Conservation (phyloP, 768 basidiomycete genomes). For the Clathrus columnatus region DNA sequence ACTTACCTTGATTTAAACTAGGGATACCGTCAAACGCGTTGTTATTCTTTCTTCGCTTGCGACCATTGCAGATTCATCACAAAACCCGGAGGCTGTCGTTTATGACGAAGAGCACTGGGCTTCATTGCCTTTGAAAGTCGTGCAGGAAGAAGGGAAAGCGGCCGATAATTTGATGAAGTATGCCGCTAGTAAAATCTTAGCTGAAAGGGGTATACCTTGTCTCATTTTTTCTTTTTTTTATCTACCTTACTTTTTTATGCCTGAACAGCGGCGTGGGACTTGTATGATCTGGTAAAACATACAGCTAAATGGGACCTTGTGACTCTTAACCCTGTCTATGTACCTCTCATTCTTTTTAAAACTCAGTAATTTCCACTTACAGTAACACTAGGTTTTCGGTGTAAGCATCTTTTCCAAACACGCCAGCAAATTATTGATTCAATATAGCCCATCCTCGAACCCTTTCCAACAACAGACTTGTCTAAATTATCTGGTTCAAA, state of each 20-base stretch:
- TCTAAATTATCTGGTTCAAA: neutral
- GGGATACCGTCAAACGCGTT: constrained; percentile 50
- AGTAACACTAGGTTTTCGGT: neutral
- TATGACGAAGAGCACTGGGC: constrained; percentile 59
- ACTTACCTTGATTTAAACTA: constrained; percentile 12
- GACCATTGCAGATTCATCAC: constrained; percentile 17
- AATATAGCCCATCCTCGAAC: too few relatives aligned
- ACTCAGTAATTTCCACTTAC: neutral
- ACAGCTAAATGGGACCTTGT: constrained; percentile 42
- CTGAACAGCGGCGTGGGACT: constrained; percentile 43
- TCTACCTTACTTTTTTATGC: neutral
- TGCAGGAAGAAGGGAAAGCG: constrained; percentile 40
- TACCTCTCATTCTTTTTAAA: constrained; percentile 15
- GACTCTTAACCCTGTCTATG: constrained; percentile 47
- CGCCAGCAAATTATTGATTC: too few relatives aligned
- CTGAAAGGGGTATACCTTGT: constrained; percentile 49
- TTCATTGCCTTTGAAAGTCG: constrained; percentile 32
- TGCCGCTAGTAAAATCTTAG: constrained; percentile 54
- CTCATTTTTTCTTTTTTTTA: neutral
- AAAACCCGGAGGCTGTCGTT: constrained; percentile 16
- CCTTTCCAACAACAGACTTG: neutral
- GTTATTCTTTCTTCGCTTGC: constrained; percentile 60
- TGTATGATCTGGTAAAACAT: constrained; percentile 33
- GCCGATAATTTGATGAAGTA: constrained; percentile 39
- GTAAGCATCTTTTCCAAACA: constrained; percentile 4